phyloP scores from a whole-genome alignment of 768 basidiomycete genomes.

The Tricholomella constricta region DNA sequence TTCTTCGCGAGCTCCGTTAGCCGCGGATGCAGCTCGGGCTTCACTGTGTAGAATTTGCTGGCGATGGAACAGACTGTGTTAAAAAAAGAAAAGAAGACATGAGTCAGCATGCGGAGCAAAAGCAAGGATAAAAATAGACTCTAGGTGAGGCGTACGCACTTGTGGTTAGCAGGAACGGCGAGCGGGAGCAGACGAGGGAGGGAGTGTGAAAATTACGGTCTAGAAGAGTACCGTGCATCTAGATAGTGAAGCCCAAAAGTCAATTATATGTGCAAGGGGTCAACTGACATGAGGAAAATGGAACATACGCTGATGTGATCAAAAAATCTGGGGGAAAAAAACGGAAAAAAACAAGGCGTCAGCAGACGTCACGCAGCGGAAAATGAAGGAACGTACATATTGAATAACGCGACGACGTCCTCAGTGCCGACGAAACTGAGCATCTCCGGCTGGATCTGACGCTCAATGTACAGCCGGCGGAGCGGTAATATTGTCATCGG shows the following conservation, averaged over 20 bases:
- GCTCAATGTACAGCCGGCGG: constrained; percentile 80
- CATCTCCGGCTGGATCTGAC: constrained; percentile 93
- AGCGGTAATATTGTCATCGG: constrained; percentile 89
- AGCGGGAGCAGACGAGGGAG: constrained; percentile 88
- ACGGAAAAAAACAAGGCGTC: constrained; percentile 6
- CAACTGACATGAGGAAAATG: background rate
- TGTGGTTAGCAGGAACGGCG: constrained; percentile 93
- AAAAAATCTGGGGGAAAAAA: constrained; percentile 56
- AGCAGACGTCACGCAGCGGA: background rate
- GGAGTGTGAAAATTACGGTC: constrained; percentile 93
- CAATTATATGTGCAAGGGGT: constrained; percentile 14
- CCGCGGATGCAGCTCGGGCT: constrained; percentile 79
- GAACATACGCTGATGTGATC: constrained; percentile 69
- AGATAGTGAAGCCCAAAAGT: constrained; percentile 3
- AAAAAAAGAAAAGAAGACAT: background rate
- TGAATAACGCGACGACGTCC: constrained; percentile 89
- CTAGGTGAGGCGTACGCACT: constrained; percentile 48
- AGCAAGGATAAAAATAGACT: background rate
- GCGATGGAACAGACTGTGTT: constrained; percentile 89
- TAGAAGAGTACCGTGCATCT: constrained; percentile 82
- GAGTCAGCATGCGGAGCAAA: too few species aligned
- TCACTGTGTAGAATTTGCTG: constrained; percentile 82
- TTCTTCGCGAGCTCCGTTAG: constrained; percentile 84
- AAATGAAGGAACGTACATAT: constrained; percentile 61
- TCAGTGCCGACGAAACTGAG: constrained; percentile 84